Evolutionary conservation across 495 filamentous ascomycete species (phyloP), one percentile per base, ranked within the genome.

Genomic region (Entonaema liquescens): DNA sequence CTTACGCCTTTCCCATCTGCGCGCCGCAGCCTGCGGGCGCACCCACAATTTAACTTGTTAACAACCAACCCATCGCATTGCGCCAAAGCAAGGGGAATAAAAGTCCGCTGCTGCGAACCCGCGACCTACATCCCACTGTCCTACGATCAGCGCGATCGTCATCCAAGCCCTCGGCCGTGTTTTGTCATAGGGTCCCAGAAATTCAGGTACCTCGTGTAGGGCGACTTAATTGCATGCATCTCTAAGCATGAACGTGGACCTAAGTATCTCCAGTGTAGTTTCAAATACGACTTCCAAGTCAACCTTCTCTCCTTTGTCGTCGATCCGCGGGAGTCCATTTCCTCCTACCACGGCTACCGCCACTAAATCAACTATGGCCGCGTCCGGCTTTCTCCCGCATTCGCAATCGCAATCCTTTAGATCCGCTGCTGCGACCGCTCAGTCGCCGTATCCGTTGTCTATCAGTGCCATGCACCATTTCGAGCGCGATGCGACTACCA

Each of bases 61-160:
- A 60, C 12, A 59, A 33, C 25, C 57, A 60, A 35, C 64, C 31
- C 38, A 49, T 62, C 58, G 65, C 52, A 68, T 68, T 58, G 52
- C 59, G 59, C 62, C 58, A 67, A 68, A 56, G 62, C 26, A 36
- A 65, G 49, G 35, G 36, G 33, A 58, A 62, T 21, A 62, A 54
- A 44, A 52, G 17, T 29, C 67, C 65, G 54, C 67, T 70, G 53
- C 61, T 62, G 47, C 62, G 59, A 64, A 23, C 50, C 71, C 67
- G 71, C 71, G 69, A 73, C 60, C 50, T 52, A 25, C 17, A 36
- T 68, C 73, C 70, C 68, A 71, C 70, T 68, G 49, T 75, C 65
- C 58, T 62, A 76, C 78, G 79, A 82, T 81, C 79, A 79, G 77
- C 80, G 79, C 81, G 79, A 82, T 82, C 81, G 74, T 71, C 78